Conservation (phyloP, 2,329 filamentous ascomycete species). For the Talaromyces sp. region DNA sequence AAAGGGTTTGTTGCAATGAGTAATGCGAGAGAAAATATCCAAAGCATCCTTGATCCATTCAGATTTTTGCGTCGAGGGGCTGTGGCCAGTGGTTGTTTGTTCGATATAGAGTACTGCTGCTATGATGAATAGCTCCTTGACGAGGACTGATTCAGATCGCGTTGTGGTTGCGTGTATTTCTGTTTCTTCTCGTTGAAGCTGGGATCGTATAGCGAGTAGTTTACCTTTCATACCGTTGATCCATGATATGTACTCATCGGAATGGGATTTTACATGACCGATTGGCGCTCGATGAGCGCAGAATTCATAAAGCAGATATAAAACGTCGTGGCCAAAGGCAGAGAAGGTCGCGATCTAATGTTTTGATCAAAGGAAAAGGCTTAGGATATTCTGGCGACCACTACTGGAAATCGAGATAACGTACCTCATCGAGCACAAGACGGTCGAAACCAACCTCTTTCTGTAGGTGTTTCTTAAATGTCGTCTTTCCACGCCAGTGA, state of each 20-base stretch:
- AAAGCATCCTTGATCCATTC: slow-evolving; percentile 7
- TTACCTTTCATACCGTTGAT: neutral
- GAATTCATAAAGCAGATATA: neutral
- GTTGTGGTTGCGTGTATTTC: neutral
- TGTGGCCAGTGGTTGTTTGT: neutral
- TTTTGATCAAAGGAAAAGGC: neutral
- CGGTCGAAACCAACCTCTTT: neutral
- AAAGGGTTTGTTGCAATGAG: slow-evolving; percentile 11
- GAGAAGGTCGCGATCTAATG: neutral
- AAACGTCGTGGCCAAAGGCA: slow-evolving; percentile 5
- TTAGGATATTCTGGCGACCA: neutral
- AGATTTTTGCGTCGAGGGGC: neutral
- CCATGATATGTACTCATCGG: slow-evolving; percentile 2
- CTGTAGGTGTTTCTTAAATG: slow-evolving; percentile 1
- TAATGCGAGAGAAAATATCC: neutral
- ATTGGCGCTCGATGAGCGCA: neutral
- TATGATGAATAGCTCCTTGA: neutral
- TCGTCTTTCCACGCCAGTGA: neutral
- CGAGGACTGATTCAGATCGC: neutral
- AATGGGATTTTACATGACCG: neutral
- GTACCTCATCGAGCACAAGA: neutral
- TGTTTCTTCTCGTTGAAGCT: neutral
- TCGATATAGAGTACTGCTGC: neutral
- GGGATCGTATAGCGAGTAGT: neutral
- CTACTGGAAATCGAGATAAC: neutral